Conservation (phyloP, 306 rosid genomes). For the Vicia villosa region DNA sequence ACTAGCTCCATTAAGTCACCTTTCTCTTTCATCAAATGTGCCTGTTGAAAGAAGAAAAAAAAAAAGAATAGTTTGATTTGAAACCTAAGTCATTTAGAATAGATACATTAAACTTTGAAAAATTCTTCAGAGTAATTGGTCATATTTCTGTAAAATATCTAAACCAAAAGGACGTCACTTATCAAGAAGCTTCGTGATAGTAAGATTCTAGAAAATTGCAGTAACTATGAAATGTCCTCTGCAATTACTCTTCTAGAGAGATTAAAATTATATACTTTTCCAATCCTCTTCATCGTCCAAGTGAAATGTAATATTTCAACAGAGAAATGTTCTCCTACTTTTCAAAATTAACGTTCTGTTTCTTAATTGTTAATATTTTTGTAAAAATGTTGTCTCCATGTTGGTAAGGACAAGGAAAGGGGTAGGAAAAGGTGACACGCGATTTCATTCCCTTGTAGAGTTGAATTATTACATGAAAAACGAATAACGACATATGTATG, state of each 20-base stretch:
- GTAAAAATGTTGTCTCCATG: no score
- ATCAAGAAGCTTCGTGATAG: background rate
- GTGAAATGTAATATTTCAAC: background rate
- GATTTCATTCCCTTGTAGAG: background rate
- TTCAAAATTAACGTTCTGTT: background rate
- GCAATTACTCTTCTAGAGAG: background rate
- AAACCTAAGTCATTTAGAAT: background rate
- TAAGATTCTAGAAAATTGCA: background rate
- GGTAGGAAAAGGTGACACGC: no score
- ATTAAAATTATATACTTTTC: background rate
- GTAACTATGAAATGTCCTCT: background rate
- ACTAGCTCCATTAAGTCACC: conserved; percentile 37
- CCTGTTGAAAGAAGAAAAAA: conserved; percentile 15
- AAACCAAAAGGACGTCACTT: background rate
- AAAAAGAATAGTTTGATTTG: no score
- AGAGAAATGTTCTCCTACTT: background rate
- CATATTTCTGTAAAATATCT: background rate
- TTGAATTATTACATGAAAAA: background rate
- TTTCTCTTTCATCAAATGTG: conserved; percentile 36
- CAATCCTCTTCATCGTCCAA: background rate
- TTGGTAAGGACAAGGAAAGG: no score
- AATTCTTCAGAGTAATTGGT: background rate
- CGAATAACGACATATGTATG: background rate
- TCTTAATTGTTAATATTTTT: no score
- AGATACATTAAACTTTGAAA: background rate